Evolutionary conservation across 192 early-diverging fungal species (phyloP).

Genomic region (Backusella morwellensis): DNA sequence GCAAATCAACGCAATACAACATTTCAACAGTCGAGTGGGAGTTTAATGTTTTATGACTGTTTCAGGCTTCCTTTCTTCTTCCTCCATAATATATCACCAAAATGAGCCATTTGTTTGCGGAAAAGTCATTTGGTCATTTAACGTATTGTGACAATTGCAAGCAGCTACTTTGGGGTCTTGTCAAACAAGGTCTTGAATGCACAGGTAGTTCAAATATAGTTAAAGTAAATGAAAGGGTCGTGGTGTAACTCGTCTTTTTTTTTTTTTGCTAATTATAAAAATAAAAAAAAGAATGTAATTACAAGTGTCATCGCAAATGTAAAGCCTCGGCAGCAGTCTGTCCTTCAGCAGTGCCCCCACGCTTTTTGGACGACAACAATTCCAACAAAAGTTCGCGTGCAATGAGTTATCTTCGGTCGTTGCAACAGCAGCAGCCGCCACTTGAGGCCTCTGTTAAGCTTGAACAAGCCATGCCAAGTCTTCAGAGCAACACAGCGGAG

Average conservation of each 20-base stretch:
- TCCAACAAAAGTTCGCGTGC: neutral
- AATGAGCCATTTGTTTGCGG: conserved; percentile 53
- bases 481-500: neutral
- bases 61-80: neutral
- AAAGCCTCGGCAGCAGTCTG: neutral
- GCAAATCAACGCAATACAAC: no score
- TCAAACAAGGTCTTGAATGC: conserved; percentile 65
- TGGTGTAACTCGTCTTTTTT: no score
- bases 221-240: no score
- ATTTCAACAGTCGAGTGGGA: no score
- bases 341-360: neutral
- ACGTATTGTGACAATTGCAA: conserved; percentile 71
- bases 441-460: neutral
- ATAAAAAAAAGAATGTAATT: neutral
- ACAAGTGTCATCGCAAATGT: neutral
- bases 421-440: neutral
- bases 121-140: conserved; percentile 55
- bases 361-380: neutral
- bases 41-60: neutral
- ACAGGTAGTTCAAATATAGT: conserved; percentile 34
- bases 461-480: neutral
- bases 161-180: conserved; percentile 73
- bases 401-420: neutral
- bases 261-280: no score
- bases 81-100: neutral